Base-by-base conservation (phyloP, 495 filamentous ascomycete genomes). In the Penicillium longicatenatum region DNA sequence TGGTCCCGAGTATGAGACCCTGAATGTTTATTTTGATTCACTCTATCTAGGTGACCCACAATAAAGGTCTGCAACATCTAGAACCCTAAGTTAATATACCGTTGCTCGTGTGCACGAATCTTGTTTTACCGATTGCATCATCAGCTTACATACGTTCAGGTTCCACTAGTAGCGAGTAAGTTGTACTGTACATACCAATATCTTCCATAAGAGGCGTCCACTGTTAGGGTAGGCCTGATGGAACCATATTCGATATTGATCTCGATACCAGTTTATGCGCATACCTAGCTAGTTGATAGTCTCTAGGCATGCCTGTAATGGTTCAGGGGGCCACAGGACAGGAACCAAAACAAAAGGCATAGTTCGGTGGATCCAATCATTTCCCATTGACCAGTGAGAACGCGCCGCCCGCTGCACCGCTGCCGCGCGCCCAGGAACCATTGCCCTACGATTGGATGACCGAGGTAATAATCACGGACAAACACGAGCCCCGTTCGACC, bases 311-410 rank as follows among this genome's bases (percentile, higher is more conserved):
- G 37, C 37, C 37, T 39, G 37, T 39, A 16, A 39, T n/a, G 4
- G 20, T 49, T 30, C 46, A 30, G 46, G 46, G 45, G 46, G 21
- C 26, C 26, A 26, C 26, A 14, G 46, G 29, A 26, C 26, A 14
- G 46, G 29, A 30, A 49, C 46, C 46, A 31, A 49, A 49, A 49
- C 29, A 49, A 17, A 49, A 49, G 20, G 46, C 14, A 31, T 49
- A 31, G 46, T 24, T 30, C 5, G 46, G 46, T 49, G 46, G 46
- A 49, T 24, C 20, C 46, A 17, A 29, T 30, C 24, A 29, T 11
- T n/a, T 30, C 24, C 26, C n/a, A 29, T 30, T 30, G 29, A 30
- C 24, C 3, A 49, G 24, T 49, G 3, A 49, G 19, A 22, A 22
- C 7, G 46, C 46, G 46, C 11, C 14, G 24, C 16, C 8, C 3